phyloP scores from a whole-genome alignment of 495 filamentous ascomycete species.

The Daldinia decipiens region DNA sequence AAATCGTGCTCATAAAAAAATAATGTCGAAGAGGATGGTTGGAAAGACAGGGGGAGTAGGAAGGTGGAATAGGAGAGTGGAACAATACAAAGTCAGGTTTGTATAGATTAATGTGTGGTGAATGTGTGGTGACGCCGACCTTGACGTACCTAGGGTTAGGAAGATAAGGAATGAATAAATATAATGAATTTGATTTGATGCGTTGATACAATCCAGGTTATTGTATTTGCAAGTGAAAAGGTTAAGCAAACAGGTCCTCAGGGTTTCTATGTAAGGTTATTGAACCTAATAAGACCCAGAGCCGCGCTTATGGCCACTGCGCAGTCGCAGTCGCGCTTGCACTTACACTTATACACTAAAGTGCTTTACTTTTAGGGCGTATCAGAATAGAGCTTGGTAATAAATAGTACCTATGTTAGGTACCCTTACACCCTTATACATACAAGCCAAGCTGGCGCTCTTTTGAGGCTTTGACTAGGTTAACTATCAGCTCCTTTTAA shows the following conservation, averaged over 20 bases:
- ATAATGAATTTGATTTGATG: background rate
- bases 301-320: background rate
- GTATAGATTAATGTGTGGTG: background rate
- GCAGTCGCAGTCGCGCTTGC: too few relatives aligned
- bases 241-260: background rate
- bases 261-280: background rate
- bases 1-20: background rate
- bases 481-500: background rate
- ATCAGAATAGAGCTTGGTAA: slow-evolving; percentile 1
- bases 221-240: background rate
- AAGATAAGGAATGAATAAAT: background rate
- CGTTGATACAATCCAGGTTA: background rate
- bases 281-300: background rate
- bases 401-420: background rate
- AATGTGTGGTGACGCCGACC: background rate
- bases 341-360: too few relatives aligned
- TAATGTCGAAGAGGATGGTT: background rate
- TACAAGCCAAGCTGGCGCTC: background rate
- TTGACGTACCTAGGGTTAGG: background rate
- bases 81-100: background rate
- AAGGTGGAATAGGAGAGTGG: background rate
- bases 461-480: background rate
- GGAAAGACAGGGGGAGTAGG: background rate
- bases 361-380: background rate
- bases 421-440: background rate